Evolutionary conservation across 2,329 filamentous ascomycete species (phyloP).

Genomic region (Trichoderma harzianum): DNA sequence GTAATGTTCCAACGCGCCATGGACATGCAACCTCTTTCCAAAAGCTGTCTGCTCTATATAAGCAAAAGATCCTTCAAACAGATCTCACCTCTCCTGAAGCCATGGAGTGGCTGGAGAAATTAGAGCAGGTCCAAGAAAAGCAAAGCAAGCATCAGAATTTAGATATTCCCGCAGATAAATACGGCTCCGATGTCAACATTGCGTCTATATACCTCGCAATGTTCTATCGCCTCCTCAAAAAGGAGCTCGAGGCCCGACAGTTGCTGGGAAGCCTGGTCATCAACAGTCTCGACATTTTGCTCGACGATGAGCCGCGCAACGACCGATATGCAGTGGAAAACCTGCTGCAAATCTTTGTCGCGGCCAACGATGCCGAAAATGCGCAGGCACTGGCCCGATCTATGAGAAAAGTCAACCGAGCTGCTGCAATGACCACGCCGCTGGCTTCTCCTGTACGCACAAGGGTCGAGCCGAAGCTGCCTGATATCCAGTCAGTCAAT

Average conservation of each 20-base stretch:
- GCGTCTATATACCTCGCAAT: constrained; percentile 40
- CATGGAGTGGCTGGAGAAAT: constrained; percentile 32
- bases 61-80: constrained; percentile 31
- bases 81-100: constrained; percentile 29
- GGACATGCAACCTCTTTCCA: constrained; percentile 41
- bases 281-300: constrained; percentile 38
- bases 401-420: constrained; percentile 36
- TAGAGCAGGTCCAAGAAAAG: constrained; percentile 36
- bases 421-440: constrained; percentile 27
- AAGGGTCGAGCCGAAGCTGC: constrained; percentile 35
- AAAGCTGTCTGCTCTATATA: constrained; percentile 38
- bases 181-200: constrained; percentile 41
- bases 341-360: constrained; percentile 38
- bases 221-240: constrained; percentile 34
- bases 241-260: constrained; percentile 26
- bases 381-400: constrained; percentile 38
- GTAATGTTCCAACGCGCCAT: constrained; percentile 38
- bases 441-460: constrained; percentile 30
- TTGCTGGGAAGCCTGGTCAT: constrained; percentile 34
- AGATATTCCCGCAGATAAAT: constrained; percentile 39
- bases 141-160: constrained; percentile 38
- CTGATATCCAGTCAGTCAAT: constrained; percentile 33
- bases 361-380: constrained; percentile 36
- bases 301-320: constrained; percentile 41
- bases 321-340: constrained; percentile 43